Percentiles rank a stretch among this genome's conserved stretches.
Conservation (phyloP, 2,329 filamentous ascomycete species). For the Xylaria sp. region DNA sequence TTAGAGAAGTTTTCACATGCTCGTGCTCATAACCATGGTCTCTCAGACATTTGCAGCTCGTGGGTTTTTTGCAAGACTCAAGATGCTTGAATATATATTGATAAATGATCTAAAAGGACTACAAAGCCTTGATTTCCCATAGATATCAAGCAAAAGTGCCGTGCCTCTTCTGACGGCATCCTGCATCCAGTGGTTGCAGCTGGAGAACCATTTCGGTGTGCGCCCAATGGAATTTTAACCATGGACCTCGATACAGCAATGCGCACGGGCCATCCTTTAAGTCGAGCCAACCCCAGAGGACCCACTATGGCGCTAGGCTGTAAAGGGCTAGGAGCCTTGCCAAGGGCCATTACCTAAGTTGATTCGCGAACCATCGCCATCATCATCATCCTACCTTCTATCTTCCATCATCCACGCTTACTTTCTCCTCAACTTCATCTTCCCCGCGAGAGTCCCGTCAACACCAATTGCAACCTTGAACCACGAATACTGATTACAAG, state of each 20-base stretch:
- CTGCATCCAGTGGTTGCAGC: neutral
- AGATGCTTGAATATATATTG: too few species aligned
- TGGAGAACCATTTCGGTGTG: neutral
- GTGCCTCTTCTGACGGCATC: neutral
- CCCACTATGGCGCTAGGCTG: neutral
- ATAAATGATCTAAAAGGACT: neutral
- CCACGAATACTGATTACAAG: neutral
- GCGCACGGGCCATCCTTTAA: neutral
- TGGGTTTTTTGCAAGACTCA: too few species aligned
- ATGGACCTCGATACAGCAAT: neutral
- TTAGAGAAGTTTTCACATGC: too few species aligned
- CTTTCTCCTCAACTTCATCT: neutral
- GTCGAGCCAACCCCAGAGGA: neutral
- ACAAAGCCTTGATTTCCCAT: neutral
- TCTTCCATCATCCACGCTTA: conserved; percentile 8
- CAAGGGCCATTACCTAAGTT: conserved; percentile 5
- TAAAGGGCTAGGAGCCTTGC: neutral
- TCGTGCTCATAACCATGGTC: too few species aligned
- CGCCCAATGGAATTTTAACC: neutral
- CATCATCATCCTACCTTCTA: conserved; percentile 6
- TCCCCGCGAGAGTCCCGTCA: neutral
- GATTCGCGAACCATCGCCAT: conserved; percentile 12
- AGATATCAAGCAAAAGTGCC: neutral
- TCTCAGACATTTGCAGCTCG: too few species aligned
- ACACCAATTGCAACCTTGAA: neutral